These are phyloP conservation scores for Herpetomonas muscarum DNA, from an alignment of 208 protist genomes.

Conservation along the genomic window DNA sequence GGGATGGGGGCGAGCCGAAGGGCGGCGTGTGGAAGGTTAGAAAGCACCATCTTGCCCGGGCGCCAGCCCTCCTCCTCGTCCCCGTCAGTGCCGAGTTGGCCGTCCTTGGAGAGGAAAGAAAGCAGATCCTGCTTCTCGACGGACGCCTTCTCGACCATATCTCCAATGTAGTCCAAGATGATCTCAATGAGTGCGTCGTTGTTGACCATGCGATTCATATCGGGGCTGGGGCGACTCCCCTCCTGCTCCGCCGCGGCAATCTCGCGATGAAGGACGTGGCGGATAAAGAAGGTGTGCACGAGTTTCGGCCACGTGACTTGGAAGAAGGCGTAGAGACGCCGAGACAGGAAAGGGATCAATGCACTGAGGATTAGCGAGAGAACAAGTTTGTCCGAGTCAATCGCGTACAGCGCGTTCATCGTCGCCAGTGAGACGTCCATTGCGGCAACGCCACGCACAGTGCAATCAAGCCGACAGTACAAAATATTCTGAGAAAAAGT, in stretches of 20 bases:
- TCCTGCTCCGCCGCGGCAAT: slow-evolving; percentile 7
- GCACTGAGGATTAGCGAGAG: slow-evolving; percentile 28
- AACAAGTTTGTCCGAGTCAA: slow-evolving; percentile 18
- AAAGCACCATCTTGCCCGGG: background rate
- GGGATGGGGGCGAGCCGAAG: slow-evolving; percentile 8
- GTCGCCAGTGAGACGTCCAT: background rate
- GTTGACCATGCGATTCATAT: slow-evolving; percentile 1
- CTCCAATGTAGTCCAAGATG: slow-evolving; percentile 16
- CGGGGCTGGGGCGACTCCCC: background rate
- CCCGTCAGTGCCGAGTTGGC: background rate
- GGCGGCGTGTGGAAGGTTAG: slow-evolving; percentile 5
- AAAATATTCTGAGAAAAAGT: no score
- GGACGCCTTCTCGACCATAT: slow-evolving; percentile 9
- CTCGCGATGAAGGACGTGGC: slow-evolving; percentile 21
- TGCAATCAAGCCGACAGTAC: no score
- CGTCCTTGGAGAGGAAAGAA: background rate
- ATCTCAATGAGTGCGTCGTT: slow-evolving; percentile 18
- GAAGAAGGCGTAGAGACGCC: slow-evolving; percentile 32
- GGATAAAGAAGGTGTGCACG: slow-evolving; percentile 10
- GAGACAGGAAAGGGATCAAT: slow-evolving; percentile 30
- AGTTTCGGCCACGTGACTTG: slow-evolving; percentile 36
- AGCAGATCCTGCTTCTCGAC: background rate
- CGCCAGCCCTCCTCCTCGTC: background rate
- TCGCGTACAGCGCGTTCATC: background rate
- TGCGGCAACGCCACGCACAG: no score